A percentile compares a stretch with the other conserved stretches of the same genome.
Evolutionary conservation across 805 yeast species (phyloP).

Genomic region (Candida insectalens): DNA sequence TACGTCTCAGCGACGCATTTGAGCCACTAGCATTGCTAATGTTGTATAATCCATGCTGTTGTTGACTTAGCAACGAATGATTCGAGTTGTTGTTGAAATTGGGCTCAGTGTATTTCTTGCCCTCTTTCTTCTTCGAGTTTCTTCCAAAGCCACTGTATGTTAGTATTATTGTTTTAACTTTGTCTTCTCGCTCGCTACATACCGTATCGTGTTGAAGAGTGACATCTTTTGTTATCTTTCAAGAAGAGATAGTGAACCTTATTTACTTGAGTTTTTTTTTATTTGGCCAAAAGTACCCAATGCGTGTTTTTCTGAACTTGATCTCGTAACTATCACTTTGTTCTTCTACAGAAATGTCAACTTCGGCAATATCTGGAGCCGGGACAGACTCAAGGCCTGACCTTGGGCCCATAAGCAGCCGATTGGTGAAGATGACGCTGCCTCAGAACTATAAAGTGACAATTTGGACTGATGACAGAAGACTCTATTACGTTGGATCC

Average conservation of each 20-base stretch:
- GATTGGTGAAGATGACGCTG: too few species aligned
- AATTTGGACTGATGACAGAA: conserved; percentile 12
- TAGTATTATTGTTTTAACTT: conserved; percentile 4
- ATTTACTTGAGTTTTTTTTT: not conserved
- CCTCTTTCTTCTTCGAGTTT: conserved; percentile 24
- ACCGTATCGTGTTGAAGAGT: conserved; percentile 29
- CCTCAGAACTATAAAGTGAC: conserved; percentile 2
- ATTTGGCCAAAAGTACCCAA: too few species aligned
- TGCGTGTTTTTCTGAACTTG: too few species aligned
- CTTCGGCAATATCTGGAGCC: too few species aligned
- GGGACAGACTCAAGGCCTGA: too few species aligned
- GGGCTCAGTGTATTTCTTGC: conserved; percentile 12
- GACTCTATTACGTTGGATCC: conserved; percentile 18
- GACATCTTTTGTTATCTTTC: conserved; percentile 20
- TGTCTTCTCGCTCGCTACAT: conserved; percentile 10
- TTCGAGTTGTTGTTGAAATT: conserved; percentile 10
- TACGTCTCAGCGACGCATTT: conserved; percentile 35
- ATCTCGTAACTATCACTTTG: too few species aligned
- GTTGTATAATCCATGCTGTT: conserved; percentile 20
- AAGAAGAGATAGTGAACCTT: not conserved
- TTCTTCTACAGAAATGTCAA: too few species aligned
- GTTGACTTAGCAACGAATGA: conserved; percentile 8
- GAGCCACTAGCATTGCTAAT: conserved; percentile 29
- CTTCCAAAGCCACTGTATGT: conserved; percentile 48
- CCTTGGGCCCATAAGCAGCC: too few species aligned